Evolutionary conservation across 163 green algal species (phyloP).

Genomic region (Scenedesmus sp.): DNA sequence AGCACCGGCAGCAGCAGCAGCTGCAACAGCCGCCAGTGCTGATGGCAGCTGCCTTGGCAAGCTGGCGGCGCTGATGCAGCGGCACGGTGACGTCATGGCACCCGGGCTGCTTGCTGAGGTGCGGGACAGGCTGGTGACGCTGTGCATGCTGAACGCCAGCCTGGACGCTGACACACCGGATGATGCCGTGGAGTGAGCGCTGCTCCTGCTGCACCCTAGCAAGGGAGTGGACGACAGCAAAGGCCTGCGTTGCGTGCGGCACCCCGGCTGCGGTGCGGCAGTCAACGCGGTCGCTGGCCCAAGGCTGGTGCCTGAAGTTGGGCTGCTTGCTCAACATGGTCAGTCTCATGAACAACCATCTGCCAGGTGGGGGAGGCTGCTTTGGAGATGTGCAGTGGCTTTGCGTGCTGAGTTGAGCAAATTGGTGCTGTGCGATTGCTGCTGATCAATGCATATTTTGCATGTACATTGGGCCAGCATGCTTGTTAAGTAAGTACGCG

Average conservation of each 20-base stretch:
- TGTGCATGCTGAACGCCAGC: conserved; percentile 51
- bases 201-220: too few relatives aligned
- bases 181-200: background rate
- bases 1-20: conserved; percentile 4
- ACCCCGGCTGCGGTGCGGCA: too few relatives aligned
- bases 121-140: conserved; percentile 45
- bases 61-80: background rate
- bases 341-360: too few relatives aligned
- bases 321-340: too few relatives aligned
- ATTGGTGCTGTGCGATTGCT: too few relatives aligned
- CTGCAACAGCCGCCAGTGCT: background rate
- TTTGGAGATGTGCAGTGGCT: too few relatives aligned
- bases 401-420: too few relatives aligned
- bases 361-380: too few relatives aligned
- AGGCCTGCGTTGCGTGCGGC: too few relatives aligned
- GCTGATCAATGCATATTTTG: too few relatives aligned
- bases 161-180: conserved; percentile 29
- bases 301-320: background rate
- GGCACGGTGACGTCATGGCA: background rate
- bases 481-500: too few relatives aligned
- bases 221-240: too few relatives aligned
- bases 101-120: conserved; percentile 25
- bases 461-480: background rate
- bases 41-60: background rate
- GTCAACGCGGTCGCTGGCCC: background rate